Base-by-base conservation (phyloP, 1,284 basidiomycete species). In the Phellopilus nigrolimitatus region DNA sequence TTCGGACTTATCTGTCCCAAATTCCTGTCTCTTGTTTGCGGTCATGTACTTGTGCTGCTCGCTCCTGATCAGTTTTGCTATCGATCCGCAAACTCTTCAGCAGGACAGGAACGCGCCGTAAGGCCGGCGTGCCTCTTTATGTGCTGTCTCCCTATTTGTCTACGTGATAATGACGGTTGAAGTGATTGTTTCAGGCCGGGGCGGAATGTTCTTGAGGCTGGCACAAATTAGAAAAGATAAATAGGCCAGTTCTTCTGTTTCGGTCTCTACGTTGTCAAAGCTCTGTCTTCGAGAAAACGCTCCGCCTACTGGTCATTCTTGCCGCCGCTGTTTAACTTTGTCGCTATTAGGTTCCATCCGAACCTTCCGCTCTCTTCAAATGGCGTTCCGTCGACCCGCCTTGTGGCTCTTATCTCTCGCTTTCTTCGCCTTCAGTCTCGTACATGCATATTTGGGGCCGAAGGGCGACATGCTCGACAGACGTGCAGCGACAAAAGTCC, bases 401-500 rank as follows among this genome's bases (percentile, higher is more conserved):
- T 21, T 39, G 15, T 40, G 22, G 22, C 40, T 54, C 25, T 21
- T 49, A 25, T 34, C 19, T 15, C n/a, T 46, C 40, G 31, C 40
- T 22, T 45, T 38, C 22, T 13, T 49, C 28, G 24, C 40, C 21
- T 33, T 49, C 31, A 38, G 24, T 8, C 38, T 54, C 39, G 41
- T 41, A 2, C n/a, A 25, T 27, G 33, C 38, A 38, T 37, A n/a
- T n/a, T 22, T 33, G 10, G 17, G 37, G 27, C 28, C 45, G 27
- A 37, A 68, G 47, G 68, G 71, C 13, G 64, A 71, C 39, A 62
- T 66, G 19, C 66, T 81, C 34, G 70, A 74, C 47, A 75, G 72
- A 57, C 71, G 75, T 41, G 72, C 76, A 2, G 62, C 61, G 24
- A 70, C 68, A 19, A 83, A 84, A 59, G 72, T 72, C 24, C 72